phyloP scores from a whole-genome alignment of 2,329 filamentous ascomycete species.

The Hypoxylon rubiginosum region DNA sequence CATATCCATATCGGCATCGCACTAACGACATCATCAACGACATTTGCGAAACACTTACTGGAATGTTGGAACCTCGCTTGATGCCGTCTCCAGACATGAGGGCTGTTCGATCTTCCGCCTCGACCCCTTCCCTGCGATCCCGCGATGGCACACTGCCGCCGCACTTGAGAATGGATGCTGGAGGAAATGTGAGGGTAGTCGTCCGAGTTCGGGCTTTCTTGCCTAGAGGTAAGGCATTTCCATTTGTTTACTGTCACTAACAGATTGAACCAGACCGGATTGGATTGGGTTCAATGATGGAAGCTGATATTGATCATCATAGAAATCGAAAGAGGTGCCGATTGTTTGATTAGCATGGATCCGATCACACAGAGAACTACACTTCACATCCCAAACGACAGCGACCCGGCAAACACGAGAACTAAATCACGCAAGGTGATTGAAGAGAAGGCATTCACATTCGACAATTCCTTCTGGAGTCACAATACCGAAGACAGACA shows the following conservation, averaged over 20 bases:
- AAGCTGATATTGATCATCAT: constrained; percentile 40
- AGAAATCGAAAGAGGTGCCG: constrained; percentile 85
- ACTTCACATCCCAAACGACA: constrained; percentile 76
- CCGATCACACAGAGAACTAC: constrained; percentile 87
- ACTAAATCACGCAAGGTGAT: constrained; percentile 78
- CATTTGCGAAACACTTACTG: constrained; percentile 43
- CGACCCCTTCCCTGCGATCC: constrained; percentile 82
- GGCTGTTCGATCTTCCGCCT: constrained; percentile 74
- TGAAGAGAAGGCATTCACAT: constrained; percentile 93
- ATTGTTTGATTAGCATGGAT: constrained; percentile 94
- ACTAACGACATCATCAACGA: constrained; percentile 8
- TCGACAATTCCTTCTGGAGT: constrained; percentile 99
- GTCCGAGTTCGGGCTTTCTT: constrained; percentile 85
- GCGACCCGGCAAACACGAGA: constrained; percentile 66
- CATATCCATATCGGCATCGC: constrained; percentile 4
- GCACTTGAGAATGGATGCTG: constrained; percentile 69
- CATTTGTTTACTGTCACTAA: constrained; percentile 11
- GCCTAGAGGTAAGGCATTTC: constrained; percentile 72
- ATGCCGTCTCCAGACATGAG: constrained; percentile 59
- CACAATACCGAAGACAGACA: constrained; percentile 83
- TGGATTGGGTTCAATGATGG: neutral
- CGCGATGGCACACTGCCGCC: constrained; percentile 75
- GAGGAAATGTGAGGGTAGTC: constrained; percentile 85
- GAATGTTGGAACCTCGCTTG: constrained; percentile 58
- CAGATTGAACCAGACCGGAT: constrained; percentile 2